phyloP scores from a whole-genome alignment of 768 basidiomycete genomes.

The Harrya chromipes region DNA sequence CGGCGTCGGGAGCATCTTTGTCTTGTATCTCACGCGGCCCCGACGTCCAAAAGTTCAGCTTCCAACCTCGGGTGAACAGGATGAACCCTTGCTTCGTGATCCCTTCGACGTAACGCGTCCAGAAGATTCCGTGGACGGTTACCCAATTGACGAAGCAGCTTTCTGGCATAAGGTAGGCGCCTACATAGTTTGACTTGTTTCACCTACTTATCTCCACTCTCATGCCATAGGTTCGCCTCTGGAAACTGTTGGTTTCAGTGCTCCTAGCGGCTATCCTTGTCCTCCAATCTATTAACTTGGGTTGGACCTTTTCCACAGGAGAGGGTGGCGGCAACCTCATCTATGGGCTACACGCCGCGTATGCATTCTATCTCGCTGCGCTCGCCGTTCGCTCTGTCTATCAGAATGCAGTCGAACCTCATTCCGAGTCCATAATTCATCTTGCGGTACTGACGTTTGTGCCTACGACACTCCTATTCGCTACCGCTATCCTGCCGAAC shows the following conservation, averaged over 20 bases:
- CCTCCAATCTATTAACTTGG: constrained; percentile 52
- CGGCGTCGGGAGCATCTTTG: constrained; percentile 42
- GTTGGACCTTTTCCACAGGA: constrained; percentile 38
- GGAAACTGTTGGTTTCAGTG: constrained; percentile 51
- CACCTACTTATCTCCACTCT: not conserved
- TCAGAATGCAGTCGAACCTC: constrained; percentile 37
- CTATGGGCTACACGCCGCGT: constrained; percentile 45
- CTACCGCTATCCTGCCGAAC: constrained; percentile 57
- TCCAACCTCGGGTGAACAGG: constrained; percentile 29
- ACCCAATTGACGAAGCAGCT: constrained; percentile 53
- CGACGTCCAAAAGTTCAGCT: constrained; percentile 53
- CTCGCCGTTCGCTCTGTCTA: constrained; percentile 50
- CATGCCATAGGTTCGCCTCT: constrained; percentile 48
- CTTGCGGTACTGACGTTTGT: constrained; percentile 53
- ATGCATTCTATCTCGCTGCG: constrained; percentile 57
- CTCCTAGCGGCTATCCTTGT: constrained; percentile 46
- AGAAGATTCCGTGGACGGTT: constrained; percentile 66
- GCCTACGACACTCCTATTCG: constrained; percentile 43
- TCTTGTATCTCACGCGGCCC: constrained; percentile 40
- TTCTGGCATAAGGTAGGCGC: constrained; percentile 59
- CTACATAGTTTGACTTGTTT: not conserved
- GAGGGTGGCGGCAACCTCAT: constrained; percentile 35
- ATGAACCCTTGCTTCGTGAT: constrained; percentile 37
- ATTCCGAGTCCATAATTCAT: constrained; percentile 57
- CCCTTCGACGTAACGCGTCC: constrained; percentile 72